Conservation (phyloP, 1,284 basidiomycete genomes). For the Gymnopus androsaceus region DNA sequence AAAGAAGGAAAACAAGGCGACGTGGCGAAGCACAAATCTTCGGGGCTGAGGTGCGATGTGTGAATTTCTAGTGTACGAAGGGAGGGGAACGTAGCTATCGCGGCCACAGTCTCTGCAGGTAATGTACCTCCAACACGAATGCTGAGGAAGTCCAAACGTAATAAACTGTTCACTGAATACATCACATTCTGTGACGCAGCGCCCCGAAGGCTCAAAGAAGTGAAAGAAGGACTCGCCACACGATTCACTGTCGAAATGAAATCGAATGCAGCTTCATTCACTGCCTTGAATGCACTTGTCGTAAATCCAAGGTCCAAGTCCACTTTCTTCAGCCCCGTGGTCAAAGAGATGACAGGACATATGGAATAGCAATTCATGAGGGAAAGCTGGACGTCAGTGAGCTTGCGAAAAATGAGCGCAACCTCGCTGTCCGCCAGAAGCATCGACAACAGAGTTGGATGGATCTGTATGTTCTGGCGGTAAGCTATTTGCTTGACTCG, state of each 20-base stretch:
- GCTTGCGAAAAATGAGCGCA: conserved; percentile 32
- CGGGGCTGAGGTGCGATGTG: conserved; percentile 41
- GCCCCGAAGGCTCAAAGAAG: conserved; percentile 49
- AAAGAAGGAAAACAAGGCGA: conserved; percentile 41
- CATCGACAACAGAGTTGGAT: conserved; percentile 27
- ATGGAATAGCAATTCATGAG: conserved; percentile 34
- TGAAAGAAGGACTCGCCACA: conserved; percentile 33
- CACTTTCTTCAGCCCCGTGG: conserved; percentile 38
- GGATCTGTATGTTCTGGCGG: conserved; percentile 30
- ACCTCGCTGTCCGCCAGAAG: conserved; percentile 17
- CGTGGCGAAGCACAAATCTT: conserved; percentile 30
- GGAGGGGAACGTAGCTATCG: conserved; percentile 42
- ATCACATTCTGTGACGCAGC: conserved; percentile 40
- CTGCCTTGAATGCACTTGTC: conserved; percentile 10
- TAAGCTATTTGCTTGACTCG: conserved; percentile 50
- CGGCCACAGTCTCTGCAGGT: conserved; percentile 39
- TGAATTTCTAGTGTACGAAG: conserved; percentile 52
- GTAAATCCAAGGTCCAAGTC: conserved; percentile 48
- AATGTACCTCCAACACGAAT: conserved; percentile 47
- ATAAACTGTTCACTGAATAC: conserved; percentile 37
- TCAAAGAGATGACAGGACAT: conserved; percentile 35
- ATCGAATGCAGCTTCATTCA: conserved; percentile 21
- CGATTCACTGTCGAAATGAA: conserved; percentile 33
- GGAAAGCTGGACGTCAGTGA: conserved; percentile 42
- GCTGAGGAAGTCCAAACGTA: conserved; percentile 41